Conservation (phyloP, 2,329 filamentous ascomycete species). For the Penicillium sp. region DNA sequence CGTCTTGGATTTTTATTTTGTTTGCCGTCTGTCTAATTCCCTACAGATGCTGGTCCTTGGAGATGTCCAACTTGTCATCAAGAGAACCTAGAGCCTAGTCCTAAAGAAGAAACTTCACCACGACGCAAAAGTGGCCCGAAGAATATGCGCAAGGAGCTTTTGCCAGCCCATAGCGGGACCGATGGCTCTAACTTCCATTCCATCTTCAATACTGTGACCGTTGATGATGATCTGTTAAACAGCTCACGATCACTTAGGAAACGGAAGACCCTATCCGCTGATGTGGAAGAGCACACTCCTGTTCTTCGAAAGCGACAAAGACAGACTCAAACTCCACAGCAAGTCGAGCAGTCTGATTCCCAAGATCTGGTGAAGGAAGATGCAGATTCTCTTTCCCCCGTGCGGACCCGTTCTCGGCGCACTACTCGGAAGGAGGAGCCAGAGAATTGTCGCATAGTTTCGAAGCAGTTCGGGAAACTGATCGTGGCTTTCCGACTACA, state of each 20-base stretch:
- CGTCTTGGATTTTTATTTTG: not conserved
- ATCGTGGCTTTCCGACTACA: conserved; percentile 65
- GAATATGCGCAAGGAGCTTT: conserved; percentile 71
- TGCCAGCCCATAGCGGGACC: conserved; percentile 69
- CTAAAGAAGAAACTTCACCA: conserved; percentile 27
- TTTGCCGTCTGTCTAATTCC: conserved; percentile 4
- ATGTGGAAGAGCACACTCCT: conserved; percentile 55
- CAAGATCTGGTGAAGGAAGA: conserved; percentile 28
- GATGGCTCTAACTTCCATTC: conserved; percentile 74
- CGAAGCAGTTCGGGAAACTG: conserved; percentile 52
- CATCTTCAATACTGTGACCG: conserved; percentile 73
- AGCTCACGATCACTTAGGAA: conserved; percentile 80
- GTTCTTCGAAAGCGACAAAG: conserved; percentile 56
- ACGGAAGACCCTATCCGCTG: conserved; percentile 77
- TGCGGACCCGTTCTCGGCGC: conserved; percentile 62
- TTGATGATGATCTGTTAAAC: conserved; percentile 75
- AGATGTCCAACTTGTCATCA: conserved; percentile 63
- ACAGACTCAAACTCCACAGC: conserved; percentile 37
- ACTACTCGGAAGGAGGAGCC: conserved; percentile 50
- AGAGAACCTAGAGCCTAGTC: conserved; percentile 42
- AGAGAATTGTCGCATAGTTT: conserved; percentile 45
- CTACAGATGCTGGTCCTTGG: conserved; percentile 63
- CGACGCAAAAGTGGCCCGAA: conserved; percentile 64
- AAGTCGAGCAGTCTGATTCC: conserved; percentile 28
- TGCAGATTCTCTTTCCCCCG: conserved; percentile 28